These are phyloP conservation scores for Phyllosticta capitalensis DNA, from an alignment of 2,329 filamentous ascomycete species.

Conservation along the genomic window DNA sequence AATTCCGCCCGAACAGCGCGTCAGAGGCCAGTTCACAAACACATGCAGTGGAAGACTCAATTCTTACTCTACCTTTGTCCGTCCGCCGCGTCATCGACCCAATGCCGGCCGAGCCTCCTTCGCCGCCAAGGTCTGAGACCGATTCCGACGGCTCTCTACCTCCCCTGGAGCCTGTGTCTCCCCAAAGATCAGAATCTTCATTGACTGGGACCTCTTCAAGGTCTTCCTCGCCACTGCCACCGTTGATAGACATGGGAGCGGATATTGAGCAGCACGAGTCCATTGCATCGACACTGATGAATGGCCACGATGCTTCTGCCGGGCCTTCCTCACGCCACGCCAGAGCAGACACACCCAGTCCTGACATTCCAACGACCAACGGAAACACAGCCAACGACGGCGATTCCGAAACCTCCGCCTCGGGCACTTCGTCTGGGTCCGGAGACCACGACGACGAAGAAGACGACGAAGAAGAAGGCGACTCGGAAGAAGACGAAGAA, in stretches of 20 bases:
- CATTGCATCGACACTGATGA: neutral
- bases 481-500: neutral
- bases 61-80: neutral
- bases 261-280: neutral
- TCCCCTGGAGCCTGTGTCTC: neutral
- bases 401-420: conserved; percentile 1
- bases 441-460: conserved; percentile 6
- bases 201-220: neutral
- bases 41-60: neutral
- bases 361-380: neutral
- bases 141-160: neutral
- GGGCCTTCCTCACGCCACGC: neutral
- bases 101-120: neutral
- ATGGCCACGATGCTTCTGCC: neutral
- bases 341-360: neutral
- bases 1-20: conserved; percentile 52
- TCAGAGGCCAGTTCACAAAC: neutral
- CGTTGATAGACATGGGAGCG: neutral
- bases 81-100: neutral
- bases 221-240: neutral
- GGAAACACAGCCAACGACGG: neutral
- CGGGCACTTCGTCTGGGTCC: neutral
- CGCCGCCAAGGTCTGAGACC: neutral
- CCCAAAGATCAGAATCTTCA: neutral
- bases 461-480: conserved; percentile 1